These are phyloP conservation scores for Selenicereus undatus DNA, from an alignment of 148 eudicot species.

Conservation along the genomic window DNA sequence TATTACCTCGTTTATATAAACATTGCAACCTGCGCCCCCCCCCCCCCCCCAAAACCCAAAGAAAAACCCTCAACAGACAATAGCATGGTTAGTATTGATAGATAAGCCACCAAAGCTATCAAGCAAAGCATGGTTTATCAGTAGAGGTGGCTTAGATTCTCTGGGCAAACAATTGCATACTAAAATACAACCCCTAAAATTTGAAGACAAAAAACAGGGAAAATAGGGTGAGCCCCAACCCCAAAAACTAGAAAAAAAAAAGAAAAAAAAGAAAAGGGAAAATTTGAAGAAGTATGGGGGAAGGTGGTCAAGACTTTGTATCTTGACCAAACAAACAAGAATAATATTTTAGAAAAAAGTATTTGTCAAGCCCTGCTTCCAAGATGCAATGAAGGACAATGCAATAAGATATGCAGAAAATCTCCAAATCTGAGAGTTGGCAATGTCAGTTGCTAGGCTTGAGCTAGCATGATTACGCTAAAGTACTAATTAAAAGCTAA, in stretches of 20 bases:
- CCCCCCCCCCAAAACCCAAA: no score
- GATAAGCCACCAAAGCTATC: background rate
- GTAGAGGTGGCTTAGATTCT: background rate
- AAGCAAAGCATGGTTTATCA: background rate
- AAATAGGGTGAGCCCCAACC: background rate
- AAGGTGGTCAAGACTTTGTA: constrained; percentile 28
- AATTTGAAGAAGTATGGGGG: constrained; percentile 8
- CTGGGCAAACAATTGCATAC: background rate
- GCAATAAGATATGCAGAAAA: constrained; percentile 23
- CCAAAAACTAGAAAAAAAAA: background rate
- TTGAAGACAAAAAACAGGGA: background rate
- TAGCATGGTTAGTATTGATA: background rate
- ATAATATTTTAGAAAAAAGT: constrained; percentile 10
- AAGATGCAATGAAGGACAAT: constrained; percentile 35
- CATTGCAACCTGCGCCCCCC: no score
- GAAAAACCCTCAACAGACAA: no score
- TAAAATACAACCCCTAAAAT: background rate
- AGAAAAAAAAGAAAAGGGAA: background rate
- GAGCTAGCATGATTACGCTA: constrained; percentile 27
- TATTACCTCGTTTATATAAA: no score
- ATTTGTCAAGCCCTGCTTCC: constrained; percentile 28
- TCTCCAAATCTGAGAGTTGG: constrained; percentile 42
- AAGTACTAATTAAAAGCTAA: constrained; percentile 6
- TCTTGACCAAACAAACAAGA: constrained; percentile 35
- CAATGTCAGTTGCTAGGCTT: constrained; percentile 59